These are phyloP conservation scores for Hymenotorrendiella dingleyae DNA, from an alignment of 2,329 filamentous ascomycete species.

Conservation along the genomic window DNA sequence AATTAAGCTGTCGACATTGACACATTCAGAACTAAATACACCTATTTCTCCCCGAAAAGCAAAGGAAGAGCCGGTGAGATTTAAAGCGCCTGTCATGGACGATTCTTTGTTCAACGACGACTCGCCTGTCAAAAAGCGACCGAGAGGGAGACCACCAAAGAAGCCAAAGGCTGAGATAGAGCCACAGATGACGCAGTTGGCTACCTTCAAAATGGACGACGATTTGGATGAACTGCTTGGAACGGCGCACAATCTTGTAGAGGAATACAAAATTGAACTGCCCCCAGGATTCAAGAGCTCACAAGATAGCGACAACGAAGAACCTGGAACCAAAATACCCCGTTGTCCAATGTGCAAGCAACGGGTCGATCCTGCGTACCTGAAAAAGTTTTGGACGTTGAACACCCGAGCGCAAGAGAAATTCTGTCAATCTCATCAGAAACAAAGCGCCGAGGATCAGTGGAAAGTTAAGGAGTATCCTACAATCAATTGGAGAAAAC, in stretches of 20 bases:
- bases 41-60: not conserved
- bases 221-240: conserved; percentile 7
- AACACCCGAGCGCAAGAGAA: conserved; percentile 51
- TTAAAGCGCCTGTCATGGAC: not conserved
- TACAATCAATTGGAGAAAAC: conserved; percentile 58
- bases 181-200: conserved; percentile 6
- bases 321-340: conserved; percentile 18
- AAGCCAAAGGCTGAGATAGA: no score
- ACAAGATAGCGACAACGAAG: conserved; percentile 4
- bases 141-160: not conserved
- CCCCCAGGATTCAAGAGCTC: not conserved
- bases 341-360: conserved; percentile 63
- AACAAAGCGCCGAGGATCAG: conserved; percentile 41
- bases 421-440: conserved; percentile 61
- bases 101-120: not conserved
- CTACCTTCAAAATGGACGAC: conserved; percentile 9
- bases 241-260: conserved; percentile 6
- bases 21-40: not conserved
- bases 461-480: conserved; percentile 54
- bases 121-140: not conserved
- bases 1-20: not conserved
- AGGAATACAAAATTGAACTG: not conserved
- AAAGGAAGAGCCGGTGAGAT: not conserved
- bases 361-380: conserved; percentile 46
- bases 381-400: conserved; percentile 50